phyloP scores from a whole-genome alignment of 352 stramenopile genomes.

The Plasmopara muralis region DNA sequence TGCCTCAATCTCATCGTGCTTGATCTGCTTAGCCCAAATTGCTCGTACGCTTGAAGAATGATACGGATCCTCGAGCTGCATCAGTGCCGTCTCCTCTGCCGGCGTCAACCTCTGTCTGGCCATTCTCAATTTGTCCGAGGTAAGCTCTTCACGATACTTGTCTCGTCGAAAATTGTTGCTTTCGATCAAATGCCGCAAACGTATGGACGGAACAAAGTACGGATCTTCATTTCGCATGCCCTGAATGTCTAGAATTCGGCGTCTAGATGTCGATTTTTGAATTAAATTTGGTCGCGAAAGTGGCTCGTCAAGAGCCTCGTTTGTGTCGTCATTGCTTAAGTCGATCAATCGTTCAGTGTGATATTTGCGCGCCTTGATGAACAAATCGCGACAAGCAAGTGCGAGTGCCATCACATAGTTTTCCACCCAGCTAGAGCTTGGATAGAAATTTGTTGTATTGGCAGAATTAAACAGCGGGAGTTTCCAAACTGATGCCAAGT shows the following conservation, averaged over 20 bases:
- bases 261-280: slow-evolving; percentile 24
- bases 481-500: slow-evolving; percentile 60
- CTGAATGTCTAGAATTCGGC: slow-evolving; percentile 55
- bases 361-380: slow-evolving; percentile 22
- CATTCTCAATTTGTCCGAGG: background rate
- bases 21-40: slow-evolving; percentile 6
- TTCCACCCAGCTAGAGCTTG: slow-evolving; percentile 66
- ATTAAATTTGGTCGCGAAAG: background rate
- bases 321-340: slow-evolving; percentile 5
- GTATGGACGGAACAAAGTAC: slow-evolving; percentile 28
- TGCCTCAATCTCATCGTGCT: slow-evolving; percentile 15
- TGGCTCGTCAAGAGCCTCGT: slow-evolving; percentile 2
- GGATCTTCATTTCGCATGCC: slow-evolving; percentile 66
- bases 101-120: background rate
- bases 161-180: slow-evolving; percentile 5
- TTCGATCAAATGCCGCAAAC: slow-evolving; percentile 43
- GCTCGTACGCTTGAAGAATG: background rate
- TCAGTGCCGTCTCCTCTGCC: slow-evolving; percentile 12
- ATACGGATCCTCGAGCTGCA: slow-evolving; percentile 23
- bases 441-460: slow-evolving; percentile 38
- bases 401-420: slow-evolving; percentile 55
- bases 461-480: slow-evolving; percentile 46
- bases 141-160: background rate
- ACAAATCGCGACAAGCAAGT: slow-evolving; percentile 27
- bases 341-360: slow-evolving; percentile 10